Conservation (phyloP, 306 rosid species). For the Ziziphus jujuba region DNA sequence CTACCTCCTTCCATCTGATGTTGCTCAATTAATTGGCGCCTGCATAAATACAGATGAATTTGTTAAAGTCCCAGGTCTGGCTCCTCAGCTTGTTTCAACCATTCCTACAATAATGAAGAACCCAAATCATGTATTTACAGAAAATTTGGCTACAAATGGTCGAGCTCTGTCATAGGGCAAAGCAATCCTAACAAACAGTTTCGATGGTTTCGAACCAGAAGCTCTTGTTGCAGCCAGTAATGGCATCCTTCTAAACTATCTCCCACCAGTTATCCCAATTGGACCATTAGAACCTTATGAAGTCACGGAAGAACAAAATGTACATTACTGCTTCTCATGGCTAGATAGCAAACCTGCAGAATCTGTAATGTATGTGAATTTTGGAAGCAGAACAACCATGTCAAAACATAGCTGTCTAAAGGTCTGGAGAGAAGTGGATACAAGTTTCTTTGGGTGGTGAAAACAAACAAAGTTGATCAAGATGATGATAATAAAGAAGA, state of each 20-base stretch:
- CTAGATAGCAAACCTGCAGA: conserved; percentile 15
- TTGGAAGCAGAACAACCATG: conserved; percentile 31
- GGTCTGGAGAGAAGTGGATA: conserved; percentile 21
- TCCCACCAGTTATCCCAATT: conserved; percentile 26
- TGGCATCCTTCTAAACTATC: conserved; percentile 2
- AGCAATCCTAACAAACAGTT: conserved; percentile 17
- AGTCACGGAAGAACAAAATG: not conserved
- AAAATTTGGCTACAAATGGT: not conserved
- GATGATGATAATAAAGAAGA: conserved; percentile 22
- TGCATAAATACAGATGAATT: no score
- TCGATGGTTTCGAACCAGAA: conserved; percentile 12
- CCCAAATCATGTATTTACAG: conserved; percentile 26
- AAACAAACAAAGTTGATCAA: conserved; percentile 17
- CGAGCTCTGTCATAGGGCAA: conserved; percentile 2
- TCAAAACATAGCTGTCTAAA: conserved; percentile 1
- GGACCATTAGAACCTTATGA: conserved; percentile 15
- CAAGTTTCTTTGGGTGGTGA: conserved; percentile 24
- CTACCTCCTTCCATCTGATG: conserved; percentile 6
- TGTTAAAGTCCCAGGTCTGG: conserved; percentile 17
- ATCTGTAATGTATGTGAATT: conserved; percentile 24
- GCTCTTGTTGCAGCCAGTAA: conserved; percentile 6
- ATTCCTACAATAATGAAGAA: conserved; percentile 19
- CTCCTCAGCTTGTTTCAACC: conserved; percentile 1
- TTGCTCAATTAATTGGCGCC: not conserved
- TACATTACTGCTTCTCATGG: conserved; percentile 9